Evolutionary conservation across 495 filamentous ascomycete species (phyloP), one percentile per base, ranked within the genome.

Genomic region (Annulohypoxylon nitens): DNA sequence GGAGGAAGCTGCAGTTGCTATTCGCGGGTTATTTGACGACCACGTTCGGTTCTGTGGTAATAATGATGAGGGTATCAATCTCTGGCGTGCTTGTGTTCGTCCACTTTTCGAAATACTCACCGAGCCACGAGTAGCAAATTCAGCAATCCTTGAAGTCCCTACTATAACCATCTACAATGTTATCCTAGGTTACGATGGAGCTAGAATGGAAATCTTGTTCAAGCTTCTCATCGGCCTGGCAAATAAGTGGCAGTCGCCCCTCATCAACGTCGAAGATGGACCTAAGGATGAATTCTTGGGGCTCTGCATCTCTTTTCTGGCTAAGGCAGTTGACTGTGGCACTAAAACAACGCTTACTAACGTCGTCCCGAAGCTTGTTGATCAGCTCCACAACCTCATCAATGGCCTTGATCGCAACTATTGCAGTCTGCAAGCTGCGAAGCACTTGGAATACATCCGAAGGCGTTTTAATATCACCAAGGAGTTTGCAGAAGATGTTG

Each of bases 291-390:
- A 64, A 48, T 71, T 61, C 18, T 26, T 71, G n/a, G 78, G 78
- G 45, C 48, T 79, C n/a, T 73, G 74, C 20, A 64, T 73, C 10
- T 61, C 61, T 2, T 69, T 78, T 7, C 50, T 79, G 11, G 26
- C 67, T 7, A 81, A 69, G 25, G 58, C 76, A 3, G 36, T 79
- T 14, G 78, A 77, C 47, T 75, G 69, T 63, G 76, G 78, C 37
- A 76, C 76, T 1, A 58, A 69, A 30, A 30, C 3, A 14, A 61
- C 65, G 16, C 69, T 78, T 20, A 34, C 67, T 16, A 72, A 75
- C 23, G 63, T 57, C 3, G 67, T 81, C 25, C 59, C 50, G 14
- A 41, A 47, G 4, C 50, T 70, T 23, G 43, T 63, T 43, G 45
- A 16, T n/a, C 45, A 26, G n/a, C 59, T 80, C 2, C 39, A 59